Evolutionary conservation across 495 filamentous ascomycete genomes (phyloP), one percentile per base, ranked within the genome.

Genomic region (Acidomyces sp.): DNA sequence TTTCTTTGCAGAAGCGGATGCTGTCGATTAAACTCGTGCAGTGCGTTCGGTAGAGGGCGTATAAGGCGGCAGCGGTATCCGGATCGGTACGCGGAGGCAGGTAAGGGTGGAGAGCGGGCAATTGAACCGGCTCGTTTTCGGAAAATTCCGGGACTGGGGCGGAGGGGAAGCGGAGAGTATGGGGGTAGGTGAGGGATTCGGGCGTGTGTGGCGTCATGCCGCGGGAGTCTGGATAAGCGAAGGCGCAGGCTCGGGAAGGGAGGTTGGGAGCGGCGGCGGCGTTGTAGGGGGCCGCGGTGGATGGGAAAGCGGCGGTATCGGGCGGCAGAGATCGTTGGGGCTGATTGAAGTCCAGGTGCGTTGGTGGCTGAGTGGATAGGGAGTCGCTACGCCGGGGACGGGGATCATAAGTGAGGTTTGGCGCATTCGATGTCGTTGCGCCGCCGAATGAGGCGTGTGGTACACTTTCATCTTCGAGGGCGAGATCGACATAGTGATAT

Each of bases 401-500:
- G 11, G 6, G 7, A 7, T 51, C 32, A n/a, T 27, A 33, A 6
- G 40, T 17, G 12, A n/a, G 16, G 13, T 33, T 20, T 19, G 30
- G 35, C 3, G 3, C 30, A n/a, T n/a, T n/a, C n/a, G n/a, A n/a
- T n/a, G n/a, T n/a, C n/a, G n/a, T n/a, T n/a, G n/a, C n/a, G n/a
- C n/a, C n/a, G 15, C 16, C 9, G 11, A 17, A 28, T 28, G 19
- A 28, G 6, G 32, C 16, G 36, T 39, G 24, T 2, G 21, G 25
- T 20, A 30, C 28, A 17, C 32, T 39, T 34, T 80, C 77, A 22
- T 80, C 74, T 16, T 64, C 69, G 23, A 94, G 67, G 2, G 73
- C 75, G 55, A 94, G 76, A 55, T 88, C 83, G 31, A 90, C 84
- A 55, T 97, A 97, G 55, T 97, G 92, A 58, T 97, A 97, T 58